These are phyloP conservation scores for Talaromyces sp. DNA, from an alignment of 2,329 filamentous ascomycete genomes.

Conservation along the genomic window DNA sequence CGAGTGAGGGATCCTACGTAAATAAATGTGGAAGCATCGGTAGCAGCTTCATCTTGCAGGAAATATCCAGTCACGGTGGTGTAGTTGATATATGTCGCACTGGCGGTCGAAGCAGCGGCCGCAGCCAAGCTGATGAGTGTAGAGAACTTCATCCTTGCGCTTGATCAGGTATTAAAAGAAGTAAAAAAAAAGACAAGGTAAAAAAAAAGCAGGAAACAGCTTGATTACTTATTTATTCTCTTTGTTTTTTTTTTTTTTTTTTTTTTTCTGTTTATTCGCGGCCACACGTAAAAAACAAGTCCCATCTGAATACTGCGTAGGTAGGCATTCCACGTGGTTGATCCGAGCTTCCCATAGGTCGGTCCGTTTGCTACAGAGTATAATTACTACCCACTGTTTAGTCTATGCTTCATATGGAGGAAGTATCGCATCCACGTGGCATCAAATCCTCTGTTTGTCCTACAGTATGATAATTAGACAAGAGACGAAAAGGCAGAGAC, in stretches of 20 bases:
- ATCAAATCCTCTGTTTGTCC: no score
- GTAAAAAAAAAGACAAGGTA: neutral
- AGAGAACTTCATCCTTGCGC: constrained; percentile 7
- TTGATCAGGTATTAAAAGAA: no score
- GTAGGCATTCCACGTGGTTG: constrained; percentile 4
- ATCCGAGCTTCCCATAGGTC: neutral
- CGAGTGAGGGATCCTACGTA: constrained; percentile 35
- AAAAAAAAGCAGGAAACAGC: neutral
- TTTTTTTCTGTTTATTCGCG: neutral
- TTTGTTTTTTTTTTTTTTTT: no score
- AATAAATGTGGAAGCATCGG: constrained; percentile 46
- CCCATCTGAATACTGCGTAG: neutral
- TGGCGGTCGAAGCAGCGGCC: neutral
- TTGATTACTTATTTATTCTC: neutral
- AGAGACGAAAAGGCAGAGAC: no score
- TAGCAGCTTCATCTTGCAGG: constrained; percentile 46
- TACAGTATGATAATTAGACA: no score
- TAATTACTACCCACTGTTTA: neutral
- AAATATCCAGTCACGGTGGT: constrained; percentile 48
- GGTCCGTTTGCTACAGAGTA: no score
- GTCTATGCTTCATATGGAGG: neutral
- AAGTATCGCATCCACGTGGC: neutral
- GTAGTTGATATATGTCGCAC: constrained; percentile 29
- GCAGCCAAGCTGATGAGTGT: neutral
- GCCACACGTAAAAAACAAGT: neutral